Evolutionary conservation across 176 grass and related monocot genomes (phyloP).

Genomic region (Otatea glauca): DNA sequence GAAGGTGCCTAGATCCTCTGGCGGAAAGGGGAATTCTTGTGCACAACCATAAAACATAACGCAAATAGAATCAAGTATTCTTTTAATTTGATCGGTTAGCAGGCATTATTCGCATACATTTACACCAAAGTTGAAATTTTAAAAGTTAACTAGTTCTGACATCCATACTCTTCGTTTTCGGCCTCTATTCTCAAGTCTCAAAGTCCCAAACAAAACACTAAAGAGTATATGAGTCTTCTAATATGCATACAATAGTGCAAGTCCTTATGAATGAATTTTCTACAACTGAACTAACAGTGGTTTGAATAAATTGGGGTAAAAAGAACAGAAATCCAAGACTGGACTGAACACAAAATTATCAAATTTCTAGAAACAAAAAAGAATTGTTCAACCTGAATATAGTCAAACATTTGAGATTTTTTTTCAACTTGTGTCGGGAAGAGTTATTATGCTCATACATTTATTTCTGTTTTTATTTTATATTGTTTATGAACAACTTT

Average conservation of each 20-base stretch:
- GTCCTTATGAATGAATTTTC: background rate
- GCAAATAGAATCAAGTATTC: background rate
- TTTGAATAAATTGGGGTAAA: background rate
- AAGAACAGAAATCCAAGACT: background rate
- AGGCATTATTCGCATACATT: background rate
- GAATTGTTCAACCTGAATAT: background rate
- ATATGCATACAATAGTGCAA: background rate
- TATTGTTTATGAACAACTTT: conserved; percentile 6
- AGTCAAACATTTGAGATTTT: background rate
- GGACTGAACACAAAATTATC: background rate
- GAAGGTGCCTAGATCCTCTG: background rate
- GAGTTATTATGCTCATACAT: background rate
- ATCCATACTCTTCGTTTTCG: background rate
- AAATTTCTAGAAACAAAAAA: background rate
- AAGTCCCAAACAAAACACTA: background rate
- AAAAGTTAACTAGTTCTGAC: background rate
- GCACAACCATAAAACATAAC: background rate
- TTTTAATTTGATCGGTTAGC: background rate
- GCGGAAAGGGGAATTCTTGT: background rate
- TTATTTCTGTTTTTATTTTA: background rate
- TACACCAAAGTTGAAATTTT: background rate
- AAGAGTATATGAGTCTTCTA: background rate
- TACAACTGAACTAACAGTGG: background rate
- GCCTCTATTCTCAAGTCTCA: background rate
- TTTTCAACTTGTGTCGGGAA: background rate